These are phyloP conservation scores for Elsinoe necatrix DNA, from an alignment of 2,329 filamentous ascomycete genomes.

Conservation along the genomic window DNA sequence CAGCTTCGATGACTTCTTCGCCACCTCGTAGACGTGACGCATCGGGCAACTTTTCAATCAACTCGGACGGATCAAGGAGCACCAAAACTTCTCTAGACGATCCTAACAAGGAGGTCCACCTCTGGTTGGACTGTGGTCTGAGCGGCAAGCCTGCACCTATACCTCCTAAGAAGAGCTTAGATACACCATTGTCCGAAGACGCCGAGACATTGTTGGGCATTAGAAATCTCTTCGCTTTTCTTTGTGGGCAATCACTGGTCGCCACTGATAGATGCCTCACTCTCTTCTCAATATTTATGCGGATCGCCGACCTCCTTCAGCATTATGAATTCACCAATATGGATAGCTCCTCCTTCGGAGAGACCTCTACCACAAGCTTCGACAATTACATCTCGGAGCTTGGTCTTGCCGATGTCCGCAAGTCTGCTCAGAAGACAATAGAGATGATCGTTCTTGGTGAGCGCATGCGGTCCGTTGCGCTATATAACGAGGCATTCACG, in stretches of 20 bases:
- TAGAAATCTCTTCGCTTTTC: constrained; percentile 56
- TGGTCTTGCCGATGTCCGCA: constrained; percentile 66
- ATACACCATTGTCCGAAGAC: constrained; percentile 15
- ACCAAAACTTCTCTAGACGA: constrained; percentile 39
- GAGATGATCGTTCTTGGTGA: constrained; percentile 87
- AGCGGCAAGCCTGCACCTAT: constrained; percentile 42
- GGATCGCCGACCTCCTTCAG: constrained; percentile 49
- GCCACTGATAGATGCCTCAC: constrained; percentile 47
- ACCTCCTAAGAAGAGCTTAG: neutral
- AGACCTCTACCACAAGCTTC: constrained; percentile 56
- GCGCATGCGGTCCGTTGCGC: constrained; percentile 66
- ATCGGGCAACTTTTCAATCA: constrained; percentile 8
- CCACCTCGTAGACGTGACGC: neutral
- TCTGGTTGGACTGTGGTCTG: constrained; percentile 39
- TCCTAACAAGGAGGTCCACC: constrained; percentile 44
- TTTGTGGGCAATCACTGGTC: constrained; percentile 53
- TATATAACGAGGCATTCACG: constrained; percentile 88
- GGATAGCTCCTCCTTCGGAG: constrained; percentile 56
- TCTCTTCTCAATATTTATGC: constrained; percentile 54
- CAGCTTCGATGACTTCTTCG: constrained; percentile 19
- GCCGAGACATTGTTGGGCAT: constrained; percentile 48
- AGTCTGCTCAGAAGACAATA: constrained; percentile 78
- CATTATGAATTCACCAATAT: constrained; percentile 54
- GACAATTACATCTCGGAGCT: constrained; percentile 69
- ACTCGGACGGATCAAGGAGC: constrained; percentile 33